Evolutionary conservation across 768 basidiomycete genomes (phyloP), one percentile per base, ranked within the genome.

Genomic region (Tylopilus cervinicoccineus): DNA sequence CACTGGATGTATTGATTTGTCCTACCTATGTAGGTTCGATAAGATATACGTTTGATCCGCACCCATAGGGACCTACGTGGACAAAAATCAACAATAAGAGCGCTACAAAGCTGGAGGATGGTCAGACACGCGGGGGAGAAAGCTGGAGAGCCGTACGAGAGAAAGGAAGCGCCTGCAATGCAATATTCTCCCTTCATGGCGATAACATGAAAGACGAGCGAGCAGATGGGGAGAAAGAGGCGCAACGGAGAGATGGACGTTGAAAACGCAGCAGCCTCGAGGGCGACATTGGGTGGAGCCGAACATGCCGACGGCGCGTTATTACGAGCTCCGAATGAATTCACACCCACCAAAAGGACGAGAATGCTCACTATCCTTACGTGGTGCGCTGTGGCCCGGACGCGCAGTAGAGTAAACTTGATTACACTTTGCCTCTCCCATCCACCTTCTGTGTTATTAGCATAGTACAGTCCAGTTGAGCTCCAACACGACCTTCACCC

Each of bases 131-230:
- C 45, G 37, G 38, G 24, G 43, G 47, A 17, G 38, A 51, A 22
- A 4, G 23, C 6, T 38, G 28, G 29, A 48, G 49, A 38, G 38
- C 72, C 84, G 49, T 64, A 87, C 88, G 88, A 83, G 45, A 91
- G 72, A 48, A 88, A 57, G 41, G 88, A 79, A 43, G 83, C 87
- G 54, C 80, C 67, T 47, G 83, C 81, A 37, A 91, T 77, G 66
- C 86, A 90, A 51, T 86, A 56, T 76, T 89, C 87, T 26, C 88
- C 88, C 50, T 77, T 83, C 80, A 90, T 81, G 44, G 45, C 38
- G 45, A 56, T 53, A 50, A 48, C 56, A 54, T 51, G 48, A 49
- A 63, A 50, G 50, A 55, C 51, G 48, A 50, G 47, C 40, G 37
- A 45, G 52, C 32, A 57, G 55, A 51, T 46, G 38, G 45, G 47